Percentiles rank a stretch among this genome's conserved stretches.
Evolutionary conservation across 2,329 filamentous ascomycete species (phyloP).

Genomic region (Coleophoma cylindrospora): DNA sequence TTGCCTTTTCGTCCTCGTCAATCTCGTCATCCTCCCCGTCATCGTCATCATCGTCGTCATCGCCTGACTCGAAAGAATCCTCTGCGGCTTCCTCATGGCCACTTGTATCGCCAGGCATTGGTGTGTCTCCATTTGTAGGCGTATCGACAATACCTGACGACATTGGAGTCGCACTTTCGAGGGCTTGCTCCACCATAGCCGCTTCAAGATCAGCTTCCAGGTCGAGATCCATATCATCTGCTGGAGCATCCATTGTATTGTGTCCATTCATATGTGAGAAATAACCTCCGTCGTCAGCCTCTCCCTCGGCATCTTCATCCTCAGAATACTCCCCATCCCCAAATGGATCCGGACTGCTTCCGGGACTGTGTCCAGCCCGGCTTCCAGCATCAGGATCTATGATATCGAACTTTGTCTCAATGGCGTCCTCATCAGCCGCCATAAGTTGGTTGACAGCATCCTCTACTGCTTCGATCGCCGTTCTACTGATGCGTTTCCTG

Average conservation of each 20-base stretch:
- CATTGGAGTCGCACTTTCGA: constrained; percentile 29
- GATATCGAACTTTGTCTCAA: constrained; percentile 35
- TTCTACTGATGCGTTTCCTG: constrained; percentile 48
- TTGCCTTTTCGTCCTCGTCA: constrained; percentile 45
- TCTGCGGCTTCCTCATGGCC: constrained; percentile 30
- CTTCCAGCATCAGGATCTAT: constrained; percentile 29
- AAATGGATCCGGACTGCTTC: constrained; percentile 23
- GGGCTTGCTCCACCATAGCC: constrained; percentile 22
- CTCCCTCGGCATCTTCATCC: constrained; percentile 31
- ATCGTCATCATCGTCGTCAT: constrained; percentile 39
- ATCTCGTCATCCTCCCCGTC: constrained; percentile 34
- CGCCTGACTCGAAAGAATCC: constrained; percentile 37
- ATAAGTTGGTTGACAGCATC: constrained; percentile 48
- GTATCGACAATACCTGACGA: constrained; percentile 19
- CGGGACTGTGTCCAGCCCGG: constrained; percentile 16
- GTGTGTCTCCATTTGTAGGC: constrained; percentile 20
- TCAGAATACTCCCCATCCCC: constrained; percentile 29
- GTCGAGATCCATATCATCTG: constrained; percentile 30
- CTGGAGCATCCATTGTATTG: constrained; percentile 27
- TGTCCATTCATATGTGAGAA: constrained; percentile 16
- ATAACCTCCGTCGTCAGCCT: constrained; percentile 32
- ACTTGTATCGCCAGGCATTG: constrained; percentile 5
- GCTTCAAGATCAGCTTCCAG: constrained; percentile 26
- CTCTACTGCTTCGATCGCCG: constrained; percentile 52
- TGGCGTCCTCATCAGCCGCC: constrained; percentile 35